A percentile compares a stretch with the other conserved stretches of the same genome.
Conservation (phyloP, 78 protist genomes). For the Speleostelium caveatum region DNA sequence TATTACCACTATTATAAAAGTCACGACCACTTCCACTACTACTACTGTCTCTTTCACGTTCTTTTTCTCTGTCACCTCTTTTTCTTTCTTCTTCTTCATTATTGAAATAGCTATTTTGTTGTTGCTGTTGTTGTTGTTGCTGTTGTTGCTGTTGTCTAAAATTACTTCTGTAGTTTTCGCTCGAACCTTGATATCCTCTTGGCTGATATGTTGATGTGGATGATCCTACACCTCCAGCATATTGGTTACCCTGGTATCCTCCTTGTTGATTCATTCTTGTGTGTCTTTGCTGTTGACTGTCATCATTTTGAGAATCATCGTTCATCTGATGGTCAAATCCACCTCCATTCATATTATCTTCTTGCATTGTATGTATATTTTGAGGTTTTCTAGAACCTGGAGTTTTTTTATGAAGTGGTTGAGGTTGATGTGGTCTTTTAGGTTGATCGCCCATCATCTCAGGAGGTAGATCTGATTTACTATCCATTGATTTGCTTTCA, state of each 20-base stretch:
- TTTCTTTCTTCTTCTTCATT: constrained; percentile 21
- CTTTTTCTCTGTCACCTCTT: constrained; percentile 28
- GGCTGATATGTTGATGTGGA: constrained; percentile 5
- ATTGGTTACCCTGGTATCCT: neutral
- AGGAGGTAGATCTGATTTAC: constrained; percentile 67
- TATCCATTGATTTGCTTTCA: constrained; percentile 23
- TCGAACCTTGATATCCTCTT: no score
- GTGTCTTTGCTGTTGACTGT: neutral
- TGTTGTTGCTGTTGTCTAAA: neutral
- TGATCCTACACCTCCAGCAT: no score
- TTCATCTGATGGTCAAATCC: no score
- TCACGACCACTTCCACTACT: neutral
- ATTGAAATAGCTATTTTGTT: neutral
- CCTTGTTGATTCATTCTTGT: neutral
- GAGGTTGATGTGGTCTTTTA: neutral
- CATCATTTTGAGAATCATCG: no score
- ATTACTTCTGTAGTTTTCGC: no score
- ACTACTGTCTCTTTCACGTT: constrained; percentile 29
- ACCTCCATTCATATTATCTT: neutral
- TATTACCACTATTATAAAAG: neutral
- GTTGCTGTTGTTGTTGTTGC: neutral
- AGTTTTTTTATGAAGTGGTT: no score
- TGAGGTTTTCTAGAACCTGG: constrained; percentile 5
- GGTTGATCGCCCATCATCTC: constrained; percentile 16
- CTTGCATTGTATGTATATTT: neutral